These are phyloP conservation scores for Thymus quinquecostatus DNA, from an alignment of 257 asterid genomes.

Conservation along the genomic window DNA sequence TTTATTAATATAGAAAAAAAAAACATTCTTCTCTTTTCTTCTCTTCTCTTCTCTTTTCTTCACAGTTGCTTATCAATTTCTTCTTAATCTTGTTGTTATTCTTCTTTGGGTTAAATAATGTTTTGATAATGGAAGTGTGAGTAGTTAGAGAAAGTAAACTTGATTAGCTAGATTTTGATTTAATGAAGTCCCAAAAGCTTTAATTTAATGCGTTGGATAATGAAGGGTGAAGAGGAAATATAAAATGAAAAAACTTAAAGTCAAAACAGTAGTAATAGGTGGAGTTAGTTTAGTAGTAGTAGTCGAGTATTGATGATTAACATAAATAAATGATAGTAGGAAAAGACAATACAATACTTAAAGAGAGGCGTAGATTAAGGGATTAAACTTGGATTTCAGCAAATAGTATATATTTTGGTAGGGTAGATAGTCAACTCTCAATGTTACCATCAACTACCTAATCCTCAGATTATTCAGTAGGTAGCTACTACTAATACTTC, in stretches of 20 bases:
- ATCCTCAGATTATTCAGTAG: background rate
- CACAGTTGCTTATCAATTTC: too few species aligned
- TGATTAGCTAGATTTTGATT: background rate
- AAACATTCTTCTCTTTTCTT: too few species aligned
- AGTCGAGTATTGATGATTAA: background rate
- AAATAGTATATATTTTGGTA: background rate
- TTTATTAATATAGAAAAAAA: background rate
- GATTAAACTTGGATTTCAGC: slow-evolving; percentile 27
- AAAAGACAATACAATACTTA: slow-evolving; percentile 23
- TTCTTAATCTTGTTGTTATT: too few species aligned
- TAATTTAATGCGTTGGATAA: background rate
- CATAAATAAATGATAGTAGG: background rate
- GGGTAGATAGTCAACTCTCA: slow-evolving; percentile 27
- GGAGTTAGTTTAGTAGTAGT: background rate
- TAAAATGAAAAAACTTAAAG: background rate
- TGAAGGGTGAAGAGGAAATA: background rate
- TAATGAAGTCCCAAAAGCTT: background rate
- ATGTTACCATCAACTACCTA: slow-evolving; percentile 11
- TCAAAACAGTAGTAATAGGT: background rate
- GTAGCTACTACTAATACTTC: too few species aligned
- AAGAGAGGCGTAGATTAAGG: slow-evolving; percentile 34
- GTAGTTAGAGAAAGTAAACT: background rate
- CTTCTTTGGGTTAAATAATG: too few species aligned
- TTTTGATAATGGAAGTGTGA: background rate
- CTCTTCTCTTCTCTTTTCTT: too few species aligned